Evolutionary conservation across 2,329 filamentous ascomycete genomes (phyloP), one percentile per base, ranked within the genome.

Genomic region (Esteya vermicola): DNA sequence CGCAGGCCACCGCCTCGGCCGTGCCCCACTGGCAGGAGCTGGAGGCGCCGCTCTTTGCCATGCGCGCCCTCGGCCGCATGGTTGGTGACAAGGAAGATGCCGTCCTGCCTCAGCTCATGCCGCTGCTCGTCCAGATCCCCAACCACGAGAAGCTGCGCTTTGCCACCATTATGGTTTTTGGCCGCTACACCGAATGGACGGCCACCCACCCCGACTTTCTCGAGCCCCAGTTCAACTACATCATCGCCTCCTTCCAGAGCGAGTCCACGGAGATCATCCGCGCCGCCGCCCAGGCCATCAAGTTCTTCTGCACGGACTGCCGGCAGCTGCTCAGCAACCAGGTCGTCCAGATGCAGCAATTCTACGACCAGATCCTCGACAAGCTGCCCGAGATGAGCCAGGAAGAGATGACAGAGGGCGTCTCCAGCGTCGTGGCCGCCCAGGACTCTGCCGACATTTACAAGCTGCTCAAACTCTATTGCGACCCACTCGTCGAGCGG

Each of bases 81-180:
- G 89, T 98, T 12, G 81, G 89, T 41, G 78, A 78, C 43, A 82
- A 93, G 36, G 91, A 98, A 59, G 80, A 70, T 48, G 78, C 85
- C 30, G 84, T 98, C 51, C 68, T 98, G 31, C 84, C 86, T 4
- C 84, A 89, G 54, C 77, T 98, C 14, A 94, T 98, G 63, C 88
- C 88, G 16, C 68, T 98, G 42, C 77, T 98, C 46, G 85, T 94
- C 10, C 84, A 93, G 54, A 93, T 98, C 45, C 91, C 91, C 0
- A 80, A 84, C 53, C 91, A 98, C 52, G 85, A 96, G 60, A 98
- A 96, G 64, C 73, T 98, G n/a, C 85, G 88, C 8, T 98, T 98
- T 60, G 89, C 93, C 46, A 89, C 89, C 6, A 94, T 96, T 53
- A 95, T 98, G 86, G 88, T 93, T 4, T 72, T 98, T 19, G 91